Base-by-base conservation (phyloP, 805 yeast species). In the Starmerella apis region DNA sequence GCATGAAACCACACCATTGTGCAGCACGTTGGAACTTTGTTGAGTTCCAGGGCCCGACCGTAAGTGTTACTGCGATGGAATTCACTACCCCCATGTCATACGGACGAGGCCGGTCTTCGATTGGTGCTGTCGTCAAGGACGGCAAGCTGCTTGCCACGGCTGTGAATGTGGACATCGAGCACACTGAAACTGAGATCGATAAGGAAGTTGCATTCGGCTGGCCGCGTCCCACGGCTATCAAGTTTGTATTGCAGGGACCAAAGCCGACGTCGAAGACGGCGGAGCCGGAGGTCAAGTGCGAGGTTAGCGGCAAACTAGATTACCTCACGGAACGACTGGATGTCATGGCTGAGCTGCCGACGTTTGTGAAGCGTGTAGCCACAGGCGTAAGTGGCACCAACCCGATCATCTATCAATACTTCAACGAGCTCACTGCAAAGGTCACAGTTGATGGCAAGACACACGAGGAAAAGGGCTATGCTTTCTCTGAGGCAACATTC, bases 1-100 rank as follows among this genome's bases (percentile, higher is more conserved):
- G 97, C 54, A 88, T 92, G 97, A 92, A 92, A 68, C 98, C 98
- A 8, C 96, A 92, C 68, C 98, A 92, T 68, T 96, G 96, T 31
- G 98, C 98, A 50, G 86, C 94, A 54, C 70, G 86, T 20, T 92
- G 98, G 98, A 92, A 90, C 69, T 92, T 92, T 65, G 68, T 85
- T 55, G 83, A 86, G 68, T 90, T 84, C 75, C 95, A 86, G 64
- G 82, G 92, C 18, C 75, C 79, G 46, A 70, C 79, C 35, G 72
- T 75, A 59, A 73, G 90, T 31, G 94, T 85, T 10, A 80, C 87
- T 16, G 76, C 84, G 57, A 92, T 92, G 96, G 96, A 92, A 68
- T 92, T 86, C 71, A 83, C 88, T 41, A 92, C 98, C 8, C 98
- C 98, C 25, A 79, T 71, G 51, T 81, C 95, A 1, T 92, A 92